These are phyloP conservation scores for Biscogniauxia marginata DNA, from an alignment of 2,329 filamentous ascomycete species.

Conservation along the genomic window DNA sequence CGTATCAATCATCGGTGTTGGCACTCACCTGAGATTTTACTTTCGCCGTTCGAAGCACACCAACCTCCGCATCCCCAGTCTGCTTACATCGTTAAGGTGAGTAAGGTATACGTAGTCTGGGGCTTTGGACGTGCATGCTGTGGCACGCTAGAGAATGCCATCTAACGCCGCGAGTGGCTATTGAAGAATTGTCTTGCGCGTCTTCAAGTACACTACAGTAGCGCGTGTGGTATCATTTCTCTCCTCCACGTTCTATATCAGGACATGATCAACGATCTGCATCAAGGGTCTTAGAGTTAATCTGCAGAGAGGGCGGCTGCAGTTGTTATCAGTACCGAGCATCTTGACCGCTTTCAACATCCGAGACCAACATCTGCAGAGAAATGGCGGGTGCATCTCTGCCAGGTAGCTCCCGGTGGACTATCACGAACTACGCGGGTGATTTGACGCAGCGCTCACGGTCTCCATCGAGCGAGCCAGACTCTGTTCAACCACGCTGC, in stretches of 20 bases:
- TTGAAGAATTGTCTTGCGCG: conserved; percentile 1
- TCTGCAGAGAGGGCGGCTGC: neutral
- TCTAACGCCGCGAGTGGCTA: neutral
- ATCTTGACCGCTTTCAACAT: conserved; percentile 10
- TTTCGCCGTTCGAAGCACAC: neutral
- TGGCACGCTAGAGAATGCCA: neutral
- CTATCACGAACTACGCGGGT: neutral
- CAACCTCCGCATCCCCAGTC: conserved; percentile 1
- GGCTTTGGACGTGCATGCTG: neutral
- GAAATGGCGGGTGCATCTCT: conserved; percentile 19
- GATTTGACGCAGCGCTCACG: neutral
- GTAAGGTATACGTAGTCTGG: neutral
- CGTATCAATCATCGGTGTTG: neutral
- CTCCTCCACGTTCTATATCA: conserved; percentile 2
- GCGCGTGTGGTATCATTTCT: too few relatives aligned
- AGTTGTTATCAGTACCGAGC: neutral
- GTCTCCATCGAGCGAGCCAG: neutral
- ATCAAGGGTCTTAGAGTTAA: conserved; percentile 10
- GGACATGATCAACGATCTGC: conserved; percentile 14
- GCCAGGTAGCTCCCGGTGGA: conserved; percentile 2
- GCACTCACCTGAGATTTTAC: neutral
- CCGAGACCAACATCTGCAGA: conserved; percentile 6
- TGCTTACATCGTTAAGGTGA: neutral
- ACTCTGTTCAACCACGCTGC: neutral
- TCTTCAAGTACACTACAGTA: conserved; percentile 6